These are phyloP conservation scores for Apostasia ramifera DNA, from an alignment of 106 monocot genomes.

Conservation along the genomic window DNA sequence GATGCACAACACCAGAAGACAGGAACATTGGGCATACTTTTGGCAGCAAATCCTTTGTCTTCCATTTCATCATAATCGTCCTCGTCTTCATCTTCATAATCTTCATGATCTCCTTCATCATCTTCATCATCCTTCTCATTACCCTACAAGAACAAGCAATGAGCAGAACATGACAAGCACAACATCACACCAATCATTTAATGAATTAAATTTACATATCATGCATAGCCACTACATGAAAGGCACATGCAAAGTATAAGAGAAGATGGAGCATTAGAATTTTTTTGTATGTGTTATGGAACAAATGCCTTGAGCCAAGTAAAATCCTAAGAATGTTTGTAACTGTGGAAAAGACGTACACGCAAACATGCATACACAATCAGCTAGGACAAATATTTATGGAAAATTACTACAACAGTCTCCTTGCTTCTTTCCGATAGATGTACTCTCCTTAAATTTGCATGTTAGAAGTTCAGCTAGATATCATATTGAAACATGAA, in stretches of 20 bases:
- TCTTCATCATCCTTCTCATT: conserved; percentile 7
- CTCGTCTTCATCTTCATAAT: conserved; percentile 20
- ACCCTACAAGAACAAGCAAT: conserved; percentile 10
- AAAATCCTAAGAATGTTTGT: too few relatives aligned
- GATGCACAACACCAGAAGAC: background rate
- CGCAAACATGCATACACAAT: background rate
- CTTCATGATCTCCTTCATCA: conserved; percentile 13
- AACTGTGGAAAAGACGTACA: too few relatives aligned
- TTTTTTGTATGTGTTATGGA: too few relatives aligned
- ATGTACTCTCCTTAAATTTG: background rate
- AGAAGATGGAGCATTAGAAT: background rate
- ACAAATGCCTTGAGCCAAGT: too few relatives aligned
- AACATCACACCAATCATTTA: too few relatives aligned
- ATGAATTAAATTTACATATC: background rate
- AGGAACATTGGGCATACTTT: conserved; percentile 31
- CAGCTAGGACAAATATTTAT: background rate
- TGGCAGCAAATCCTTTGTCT: conserved; percentile 35
- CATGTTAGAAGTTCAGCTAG: background rate
- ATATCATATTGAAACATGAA: background rate
- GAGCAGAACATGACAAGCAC: background rate
- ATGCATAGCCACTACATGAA: background rate
- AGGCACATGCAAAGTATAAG: background rate
- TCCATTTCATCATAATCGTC: conserved; percentile 7
- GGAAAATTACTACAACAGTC: background rate
- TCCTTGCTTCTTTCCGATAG: background rate